These are phyloP conservation scores for Russula sp. DNA, from an alignment of 768 basidiomycete genomes.

Conservation along the genomic window DNA sequence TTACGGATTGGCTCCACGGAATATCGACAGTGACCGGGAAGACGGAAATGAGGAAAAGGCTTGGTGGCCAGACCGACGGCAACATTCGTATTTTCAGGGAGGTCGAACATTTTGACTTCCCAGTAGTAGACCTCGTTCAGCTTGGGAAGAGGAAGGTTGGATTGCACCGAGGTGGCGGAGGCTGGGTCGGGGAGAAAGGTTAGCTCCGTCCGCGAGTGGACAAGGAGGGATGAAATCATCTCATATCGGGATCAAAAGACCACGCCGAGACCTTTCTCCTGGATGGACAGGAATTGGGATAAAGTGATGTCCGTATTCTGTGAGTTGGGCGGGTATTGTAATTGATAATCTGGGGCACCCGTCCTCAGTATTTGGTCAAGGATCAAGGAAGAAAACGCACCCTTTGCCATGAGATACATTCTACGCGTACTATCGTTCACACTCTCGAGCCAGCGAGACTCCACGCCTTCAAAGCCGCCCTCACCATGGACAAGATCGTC, in stretches of 20 bases:
- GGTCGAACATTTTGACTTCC: slow-evolving; percentile 99
- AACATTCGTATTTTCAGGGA: slow-evolving; percentile 80
- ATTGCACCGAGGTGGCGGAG: slow-evolving; percentile 91
- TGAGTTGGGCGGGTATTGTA: slow-evolving; percentile 93
- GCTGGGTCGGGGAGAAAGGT: slow-evolving; percentile 97
- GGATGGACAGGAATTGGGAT: slow-evolving; percentile 97
- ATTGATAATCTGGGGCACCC: slow-evolving; percentile 57
- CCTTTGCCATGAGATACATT: slow-evolving; percentile 81
- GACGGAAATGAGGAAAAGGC: slow-evolving; percentile 90
- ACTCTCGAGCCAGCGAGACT: slow-evolving; percentile 88
- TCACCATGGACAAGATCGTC: slow-evolving; percentile 88
- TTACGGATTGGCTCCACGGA: no score
- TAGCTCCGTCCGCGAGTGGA: slow-evolving; percentile 93
- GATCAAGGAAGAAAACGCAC: slow-evolving; percentile 36
- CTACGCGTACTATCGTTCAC: slow-evolving; percentile 58
- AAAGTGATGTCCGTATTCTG: slow-evolving; percentile 95
- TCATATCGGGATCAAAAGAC: slow-evolving; percentile 99
- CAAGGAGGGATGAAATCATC: slow-evolving; percentile 83
- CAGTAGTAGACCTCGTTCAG: slow-evolving; percentile 99
- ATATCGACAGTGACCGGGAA: slow-evolving; percentile 78
- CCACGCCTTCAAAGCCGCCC: slow-evolving; percentile 88
- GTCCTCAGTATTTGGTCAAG: background rate
- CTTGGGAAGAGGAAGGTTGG: slow-evolving; percentile 93
- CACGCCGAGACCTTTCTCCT: slow-evolving; percentile 99
- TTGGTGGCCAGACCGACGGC: slow-evolving; percentile 93